These are phyloP conservation scores for Crataegus laevigata DNA, from an alignment of 306 rosid genomes.

Conservation along the genomic window DNA sequence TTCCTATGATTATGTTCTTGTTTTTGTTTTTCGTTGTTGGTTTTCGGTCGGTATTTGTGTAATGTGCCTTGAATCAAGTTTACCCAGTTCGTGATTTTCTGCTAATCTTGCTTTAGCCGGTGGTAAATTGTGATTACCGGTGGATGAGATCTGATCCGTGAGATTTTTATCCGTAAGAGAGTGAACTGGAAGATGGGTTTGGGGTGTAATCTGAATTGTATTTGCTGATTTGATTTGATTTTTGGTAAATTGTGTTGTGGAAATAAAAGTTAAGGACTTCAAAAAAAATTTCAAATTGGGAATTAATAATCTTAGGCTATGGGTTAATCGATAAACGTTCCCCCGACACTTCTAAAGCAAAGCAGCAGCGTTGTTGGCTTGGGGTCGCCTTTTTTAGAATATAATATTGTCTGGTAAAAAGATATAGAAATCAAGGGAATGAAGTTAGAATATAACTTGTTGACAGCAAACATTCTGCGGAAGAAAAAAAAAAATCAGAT, in stretches of 20 bases:
- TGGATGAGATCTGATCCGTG: conserved; percentile 36
- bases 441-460: background rate
- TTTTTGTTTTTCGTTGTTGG: background rate
- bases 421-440: no score
- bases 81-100: conserved; percentile 8
- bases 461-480: background rate
- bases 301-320: no score
- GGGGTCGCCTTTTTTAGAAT: no score
- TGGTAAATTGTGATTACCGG: background rate
- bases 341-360: no score
- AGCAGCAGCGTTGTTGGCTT: no score
- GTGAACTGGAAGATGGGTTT: conserved; percentile 6
- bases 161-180: background rate
- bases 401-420: no score
- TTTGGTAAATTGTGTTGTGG: background rate
- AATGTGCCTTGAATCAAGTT: conserved; percentile 28
- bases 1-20: background rate
- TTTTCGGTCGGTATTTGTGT: conserved; percentile 1
- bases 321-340: no score
- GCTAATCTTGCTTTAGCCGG: conserved; percentile 8
- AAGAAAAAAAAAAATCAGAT: background rate
- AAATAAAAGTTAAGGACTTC: background rate
- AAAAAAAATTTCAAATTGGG: background rate
- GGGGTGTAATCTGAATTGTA: background rate
- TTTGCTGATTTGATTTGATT: background rate